Evolutionary conservation across 192 early-diverging fungal genomes (phyloP).

Genomic region (Powellomyces hirtus): DNA sequence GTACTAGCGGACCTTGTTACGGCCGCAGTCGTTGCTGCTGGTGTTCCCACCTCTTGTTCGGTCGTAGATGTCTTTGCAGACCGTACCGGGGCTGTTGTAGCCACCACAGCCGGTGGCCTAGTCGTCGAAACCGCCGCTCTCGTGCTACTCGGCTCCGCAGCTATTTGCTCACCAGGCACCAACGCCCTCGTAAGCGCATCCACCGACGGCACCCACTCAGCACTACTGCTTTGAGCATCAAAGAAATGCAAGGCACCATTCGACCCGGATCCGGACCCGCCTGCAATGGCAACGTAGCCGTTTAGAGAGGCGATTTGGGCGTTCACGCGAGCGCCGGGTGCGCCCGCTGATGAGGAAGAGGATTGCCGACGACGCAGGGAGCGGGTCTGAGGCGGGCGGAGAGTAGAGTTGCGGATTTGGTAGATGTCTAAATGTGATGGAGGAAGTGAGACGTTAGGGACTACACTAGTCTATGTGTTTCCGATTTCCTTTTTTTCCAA

Average conservation of each 20-base stretch:
- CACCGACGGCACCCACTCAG: not conserved
- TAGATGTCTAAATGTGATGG: conserved; percentile 18
- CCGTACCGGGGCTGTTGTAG: not conserved
- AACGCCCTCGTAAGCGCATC: not conserved
- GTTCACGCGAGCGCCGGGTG: not conserved
- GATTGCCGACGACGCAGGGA: too few relatives aligned
- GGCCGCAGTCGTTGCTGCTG: too few relatives aligned
- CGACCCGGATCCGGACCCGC: conserved; percentile 1
- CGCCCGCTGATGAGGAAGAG: not conserved
- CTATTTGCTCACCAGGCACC: not conserved
- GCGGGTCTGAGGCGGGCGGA: too few relatives aligned
- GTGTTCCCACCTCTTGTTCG: too few relatives aligned
- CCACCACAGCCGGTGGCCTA: not conserved
- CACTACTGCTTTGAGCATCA: not conserved
- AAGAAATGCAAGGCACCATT: conserved; percentile 4
- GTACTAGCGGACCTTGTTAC: too few relatives aligned
- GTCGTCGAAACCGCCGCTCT: not conserved
- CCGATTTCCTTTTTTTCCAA: not conserved
- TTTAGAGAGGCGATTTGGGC: conserved; percentile 13
- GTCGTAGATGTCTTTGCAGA: too few relatives aligned
- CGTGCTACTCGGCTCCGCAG: not conserved
- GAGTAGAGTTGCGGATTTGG: conserved; percentile 2
- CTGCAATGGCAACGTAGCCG: not conserved
- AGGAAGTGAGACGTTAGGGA: too few relatives aligned
- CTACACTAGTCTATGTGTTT: too few relatives aligned